Evolutionary conservation across 257 asterid genomes (phyloP).

Genomic region (Solanum chaucha): DNA sequence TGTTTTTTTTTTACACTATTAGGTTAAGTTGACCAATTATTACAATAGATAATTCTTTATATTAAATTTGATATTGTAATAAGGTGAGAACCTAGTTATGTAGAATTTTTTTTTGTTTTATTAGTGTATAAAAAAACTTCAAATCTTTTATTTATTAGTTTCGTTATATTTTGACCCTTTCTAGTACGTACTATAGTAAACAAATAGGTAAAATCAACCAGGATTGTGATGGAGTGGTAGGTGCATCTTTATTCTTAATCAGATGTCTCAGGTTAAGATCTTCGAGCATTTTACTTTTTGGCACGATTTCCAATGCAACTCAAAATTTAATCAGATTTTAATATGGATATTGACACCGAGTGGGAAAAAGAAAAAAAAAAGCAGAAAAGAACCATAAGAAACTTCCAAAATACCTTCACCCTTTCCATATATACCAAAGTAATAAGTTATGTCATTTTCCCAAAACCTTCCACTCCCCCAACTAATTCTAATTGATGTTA

Average conservation of each 20-base stretch:
- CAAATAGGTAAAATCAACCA: background rate
- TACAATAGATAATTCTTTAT: background rate
- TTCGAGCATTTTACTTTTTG: too few species aligned
- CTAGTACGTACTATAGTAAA: background rate
- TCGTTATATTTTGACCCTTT: background rate
- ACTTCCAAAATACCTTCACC: background rate
- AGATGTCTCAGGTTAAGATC: too few species aligned
- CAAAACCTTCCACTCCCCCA: background rate
- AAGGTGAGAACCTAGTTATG: background rate
- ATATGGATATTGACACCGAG: too few species aligned
- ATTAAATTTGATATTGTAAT: background rate
- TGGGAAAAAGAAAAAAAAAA: too few species aligned
- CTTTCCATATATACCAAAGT: background rate
- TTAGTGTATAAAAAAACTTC: background rate
- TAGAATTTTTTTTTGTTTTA: background rate
- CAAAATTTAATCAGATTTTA: too few species aligned
- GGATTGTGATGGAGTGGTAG: too few species aligned
- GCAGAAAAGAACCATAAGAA: background rate
- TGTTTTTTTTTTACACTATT: background rate
- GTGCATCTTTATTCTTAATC: too few species aligned
- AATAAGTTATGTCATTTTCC: background rate
- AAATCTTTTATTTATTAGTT: background rate
- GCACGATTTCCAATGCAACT: accelerated
- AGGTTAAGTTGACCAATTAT: background rate
- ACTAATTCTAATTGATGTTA: background rate